Evolutionary conservation across 2,329 filamentous ascomycete species (phyloP).

Genomic region (Microdochium trichocladiopsis): DNA sequence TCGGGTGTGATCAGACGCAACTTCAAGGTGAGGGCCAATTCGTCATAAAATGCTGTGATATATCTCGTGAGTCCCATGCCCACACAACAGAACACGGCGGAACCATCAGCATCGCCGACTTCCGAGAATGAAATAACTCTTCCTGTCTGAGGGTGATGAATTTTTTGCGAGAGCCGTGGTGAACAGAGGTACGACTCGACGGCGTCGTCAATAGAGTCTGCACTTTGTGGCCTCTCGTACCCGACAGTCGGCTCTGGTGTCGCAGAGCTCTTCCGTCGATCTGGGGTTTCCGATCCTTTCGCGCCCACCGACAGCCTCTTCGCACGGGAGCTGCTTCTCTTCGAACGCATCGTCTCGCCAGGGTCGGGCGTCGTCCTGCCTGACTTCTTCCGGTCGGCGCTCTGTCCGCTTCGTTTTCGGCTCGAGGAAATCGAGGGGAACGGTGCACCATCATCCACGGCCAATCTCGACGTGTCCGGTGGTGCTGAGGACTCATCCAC

Average conservation of each 20-base stretch:
- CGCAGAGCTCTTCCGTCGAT: conserved; percentile 14
- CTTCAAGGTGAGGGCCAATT: conserved; percentile 81
- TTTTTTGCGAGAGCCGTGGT: conserved; percentile 79
- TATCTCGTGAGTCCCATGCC: conserved; percentile 97
- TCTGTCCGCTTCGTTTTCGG: conserved; percentile 42
- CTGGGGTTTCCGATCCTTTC: conserved; percentile 26
- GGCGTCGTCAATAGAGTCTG: conserved; percentile 82
- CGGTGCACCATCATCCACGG: conserved; percentile 58
- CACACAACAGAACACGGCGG: conserved; percentile 91
- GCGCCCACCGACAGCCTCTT: conserved; percentile 46
- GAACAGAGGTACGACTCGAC: conserved; percentile 81
- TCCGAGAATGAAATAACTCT: conserved; percentile 92
- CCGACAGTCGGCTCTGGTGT: conserved; percentile 37
- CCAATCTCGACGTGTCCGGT: conserved; percentile 9
- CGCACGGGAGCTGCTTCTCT: conserved; percentile 50
- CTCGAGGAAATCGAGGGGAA: conserved; percentile 62
- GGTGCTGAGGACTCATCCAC: conserved; percentile 15
- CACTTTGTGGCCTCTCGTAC: conserved; percentile 69
- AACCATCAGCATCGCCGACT: conserved; percentile 86
- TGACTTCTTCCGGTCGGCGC: conserved; percentile 34
- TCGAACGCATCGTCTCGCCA: conserved; percentile 34
- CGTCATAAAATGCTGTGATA: conserved; percentile 95
- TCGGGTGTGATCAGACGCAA: conserved; percentile 89
- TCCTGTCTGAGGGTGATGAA: conserved; percentile 77
- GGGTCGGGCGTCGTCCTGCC: conserved; percentile 42